These are phyloP conservation scores for Nannizziopsis arthrosporioides DNA, from an alignment of 2,329 filamentous ascomycete genomes.

Conservation along the genomic window DNA sequence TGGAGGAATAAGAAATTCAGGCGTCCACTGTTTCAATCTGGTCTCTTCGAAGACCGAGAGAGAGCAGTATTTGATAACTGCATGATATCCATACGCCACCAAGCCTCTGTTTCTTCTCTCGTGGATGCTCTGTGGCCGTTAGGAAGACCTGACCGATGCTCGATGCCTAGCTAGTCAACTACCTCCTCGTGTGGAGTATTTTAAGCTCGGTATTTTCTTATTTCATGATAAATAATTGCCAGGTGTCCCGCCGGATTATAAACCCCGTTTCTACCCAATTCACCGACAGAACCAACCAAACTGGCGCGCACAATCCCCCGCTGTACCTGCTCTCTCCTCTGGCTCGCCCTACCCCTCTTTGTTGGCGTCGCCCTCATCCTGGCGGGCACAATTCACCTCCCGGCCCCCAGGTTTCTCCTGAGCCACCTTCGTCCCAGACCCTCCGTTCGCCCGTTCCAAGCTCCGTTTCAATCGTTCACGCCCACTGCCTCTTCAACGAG, in stretches of 20 bases:
- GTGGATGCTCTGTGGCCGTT: too few relatives aligned
- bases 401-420: slow-evolving; percentile 30
- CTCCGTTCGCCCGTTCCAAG: slow-evolving; percentile 18
- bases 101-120: too few relatives aligned
- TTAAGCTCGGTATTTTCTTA: too few relatives aligned
- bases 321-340: slow-evolving; percentile 10
- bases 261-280: neutral
- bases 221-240: neutral
- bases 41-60: too few relatives aligned
- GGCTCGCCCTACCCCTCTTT: slow-evolving; percentile 21
- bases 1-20: too few relatives aligned
- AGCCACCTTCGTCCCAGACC: slow-evolving; percentile 33
- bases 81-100: too few relatives aligned
- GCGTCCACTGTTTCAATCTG: too few relatives aligned
- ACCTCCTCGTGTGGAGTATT: too few relatives aligned
- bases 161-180: too few relatives aligned
- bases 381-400: slow-evolving; percentile 35
- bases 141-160: too few relatives aligned
- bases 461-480: slow-evolving; percentile 12
- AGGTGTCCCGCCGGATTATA: neutral
- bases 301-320: slow-evolving; percentile 10
- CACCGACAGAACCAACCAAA: slow-evolving; percentile 2
- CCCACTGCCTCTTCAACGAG: slow-evolving; percentile 11
- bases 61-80: too few relatives aligned
- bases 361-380: slow-evolving; percentile 34